A percentile compares a stretch with the other conserved stretches of the same genome.
Evolutionary conservation across 2,329 filamentous ascomycete species (phyloP).

Genomic region (Fusarium sp.): DNA sequence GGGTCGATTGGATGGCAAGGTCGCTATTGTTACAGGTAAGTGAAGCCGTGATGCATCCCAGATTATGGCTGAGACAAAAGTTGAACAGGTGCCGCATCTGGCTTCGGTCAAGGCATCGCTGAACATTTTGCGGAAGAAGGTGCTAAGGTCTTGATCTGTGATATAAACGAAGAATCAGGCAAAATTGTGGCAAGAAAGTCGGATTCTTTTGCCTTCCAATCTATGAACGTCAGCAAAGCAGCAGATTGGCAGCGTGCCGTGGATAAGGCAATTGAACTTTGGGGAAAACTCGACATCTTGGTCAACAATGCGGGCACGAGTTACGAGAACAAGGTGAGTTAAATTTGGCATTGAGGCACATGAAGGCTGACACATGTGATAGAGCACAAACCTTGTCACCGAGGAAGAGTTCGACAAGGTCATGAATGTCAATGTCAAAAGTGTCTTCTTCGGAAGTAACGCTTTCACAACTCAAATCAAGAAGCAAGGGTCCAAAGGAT

Average conservation of each 20-base stretch:
- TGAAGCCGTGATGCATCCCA: accelerated
- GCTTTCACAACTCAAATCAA: slow-evolving; percentile 5
- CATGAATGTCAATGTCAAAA: slow-evolving; percentile 23
- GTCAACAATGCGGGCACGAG: slow-evolving; percentile 27
- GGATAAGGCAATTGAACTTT: neutral
- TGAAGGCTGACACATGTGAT: neutral
- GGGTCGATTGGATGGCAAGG: slow-evolving; percentile 25
- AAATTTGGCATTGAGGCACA: accelerated
- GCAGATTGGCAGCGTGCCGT: slow-evolving; percentile 9
- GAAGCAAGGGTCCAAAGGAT: slow-evolving; percentile 12
- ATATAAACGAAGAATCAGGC: slow-evolving; percentile 1
- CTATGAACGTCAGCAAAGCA: slow-evolving; percentile 17
- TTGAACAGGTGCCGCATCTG: slow-evolving; percentile 12
- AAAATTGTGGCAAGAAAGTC: neutral
- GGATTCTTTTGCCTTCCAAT: neutral
- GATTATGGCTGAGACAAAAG: neutral
- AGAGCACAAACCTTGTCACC: slow-evolving; percentile 22
- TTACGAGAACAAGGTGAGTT: slow-evolving; percentile 12
- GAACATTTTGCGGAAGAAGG: slow-evolving; percentile 21
- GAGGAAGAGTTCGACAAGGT: slow-evolving; percentile 24
- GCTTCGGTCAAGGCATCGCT: slow-evolving; percentile 34
- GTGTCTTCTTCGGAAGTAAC: slow-evolving; percentile 17
- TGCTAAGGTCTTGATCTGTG: slow-evolving; percentile 15
- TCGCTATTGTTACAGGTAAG: slow-evolving; percentile 26
- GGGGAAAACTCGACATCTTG: slow-evolving; percentile 18